Conservation (phyloP, 345 rosid genomes). For the Bruguiera sexangula region DNA sequence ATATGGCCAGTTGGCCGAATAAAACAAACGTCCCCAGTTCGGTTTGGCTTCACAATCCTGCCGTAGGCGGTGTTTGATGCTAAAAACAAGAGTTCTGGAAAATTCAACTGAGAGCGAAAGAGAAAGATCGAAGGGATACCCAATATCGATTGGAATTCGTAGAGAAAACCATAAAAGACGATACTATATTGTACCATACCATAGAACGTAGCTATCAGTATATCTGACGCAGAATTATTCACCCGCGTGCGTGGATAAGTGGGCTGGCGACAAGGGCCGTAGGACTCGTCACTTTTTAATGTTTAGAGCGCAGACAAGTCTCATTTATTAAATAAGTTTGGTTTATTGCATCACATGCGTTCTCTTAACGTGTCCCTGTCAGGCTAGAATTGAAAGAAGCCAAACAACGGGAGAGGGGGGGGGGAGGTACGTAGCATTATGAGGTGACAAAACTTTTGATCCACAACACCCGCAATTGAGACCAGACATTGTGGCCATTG, state of each 20-base stretch:
- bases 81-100: not conserved
- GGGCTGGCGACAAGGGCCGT: not conserved
- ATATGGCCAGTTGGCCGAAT: not conserved
- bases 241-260: conserved; percentile 12
- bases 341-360: conserved; percentile 2
- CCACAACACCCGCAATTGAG: too few relatives aligned
- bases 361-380: not conserved
- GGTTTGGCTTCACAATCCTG: not conserved
- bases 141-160: not conserved
- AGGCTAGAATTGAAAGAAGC: not conserved
- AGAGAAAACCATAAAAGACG: not conserved
- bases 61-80: not conserved
- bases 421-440: too few relatives aligned
- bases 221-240: not conserved
- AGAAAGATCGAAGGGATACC: not conserved
- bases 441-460: too few relatives aligned
- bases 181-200: not conserved
- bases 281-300: not conserved
- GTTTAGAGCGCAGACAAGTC: conserved; percentile 8
- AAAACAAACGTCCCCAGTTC: not conserved
- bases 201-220: not conserved
- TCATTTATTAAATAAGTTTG: not conserved
- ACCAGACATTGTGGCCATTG: too few relatives aligned
- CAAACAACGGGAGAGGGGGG: too few relatives aligned
- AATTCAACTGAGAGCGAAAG: not conserved